Base-by-base conservation (phyloP, 176 grass and related monocot genomes). In the Bonia amplexicaulis region DNA sequence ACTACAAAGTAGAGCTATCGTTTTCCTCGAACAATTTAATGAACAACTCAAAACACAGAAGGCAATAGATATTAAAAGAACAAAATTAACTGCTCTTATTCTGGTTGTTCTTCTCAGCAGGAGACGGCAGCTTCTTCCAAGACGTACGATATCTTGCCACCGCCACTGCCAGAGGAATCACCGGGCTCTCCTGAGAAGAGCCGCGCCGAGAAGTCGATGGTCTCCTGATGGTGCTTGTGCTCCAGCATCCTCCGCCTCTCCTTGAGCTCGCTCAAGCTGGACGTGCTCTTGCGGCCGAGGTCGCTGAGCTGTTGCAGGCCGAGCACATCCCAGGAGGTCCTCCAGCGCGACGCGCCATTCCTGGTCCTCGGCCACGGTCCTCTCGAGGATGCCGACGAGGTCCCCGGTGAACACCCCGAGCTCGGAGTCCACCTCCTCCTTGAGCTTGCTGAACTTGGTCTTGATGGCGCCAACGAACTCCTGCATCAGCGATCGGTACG, bases 91-190 rank as follows among this genome's bases (percentile, higher is more conserved):
- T 9, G 55, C 6, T 65, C 42, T 61, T 89, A 23, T 48, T 85
- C 70, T 66, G 87, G 71, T 71, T 92, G 66, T 81, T 92, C 84
- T 93, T 98, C 93, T 93, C 91, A 37, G 93, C 83, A 17, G 93
- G 89, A 23, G 96, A 95, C 0, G 96, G 93, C n/a, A 98, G 86
- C 88, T 99, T 99, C 84, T 99, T 99, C 96, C 96, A 99, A 0
- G 93, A 95, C n/a, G n/a, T n/a, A n/a, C 15, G 96, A 80, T 8
- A 99, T 99, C 90, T 83, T 92, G 77, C 84, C 80, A 64, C 82
- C 64, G 27, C 87, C 91, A 35, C 70, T 85, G 13, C 76, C 57
- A 2, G 89, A 86, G n/a, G 93, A 73, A 39, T 74, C 39, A 2
- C 75, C 84, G 4, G 75, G 11, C 26, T 87, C 89, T 74, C 41